phyloP scores from a whole-genome alignment of 768 basidiomycete genomes.

The Naematelia encephala region DNA sequence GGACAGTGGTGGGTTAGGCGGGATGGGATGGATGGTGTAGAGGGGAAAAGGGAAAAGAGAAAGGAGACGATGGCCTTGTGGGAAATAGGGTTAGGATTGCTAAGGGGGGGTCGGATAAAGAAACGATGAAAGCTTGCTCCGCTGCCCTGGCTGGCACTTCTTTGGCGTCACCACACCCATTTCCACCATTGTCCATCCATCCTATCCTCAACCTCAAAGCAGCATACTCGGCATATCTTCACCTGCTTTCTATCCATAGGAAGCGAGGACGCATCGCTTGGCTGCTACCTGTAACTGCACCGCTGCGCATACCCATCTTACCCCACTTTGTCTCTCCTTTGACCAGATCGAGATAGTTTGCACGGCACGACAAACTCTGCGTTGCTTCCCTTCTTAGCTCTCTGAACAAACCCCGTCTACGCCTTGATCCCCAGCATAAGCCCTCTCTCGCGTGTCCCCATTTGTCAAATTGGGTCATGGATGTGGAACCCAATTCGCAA shows the following conservation, averaged over 20 bases:
- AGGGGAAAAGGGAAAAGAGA: background rate
- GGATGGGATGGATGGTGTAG: background rate
- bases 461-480: slow-evolving; percentile 21
- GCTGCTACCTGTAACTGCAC: too few relatives aligned
- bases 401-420: background rate
- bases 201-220: too few relatives aligned
- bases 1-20: too few relatives aligned
- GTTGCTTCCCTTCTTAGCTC: too few relatives aligned
- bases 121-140: background rate
- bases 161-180: slow-evolving; percentile 1
- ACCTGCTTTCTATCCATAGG: too few relatives aligned
- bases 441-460: background rate
- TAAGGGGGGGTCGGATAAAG: background rate
- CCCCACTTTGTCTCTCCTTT: too few relatives aligned
- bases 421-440: too few relatives aligned
- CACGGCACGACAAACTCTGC: background rate
- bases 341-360: too few relatives aligned
- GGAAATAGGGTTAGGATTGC: background rate
- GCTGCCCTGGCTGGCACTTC: background rate
- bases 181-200: background rate
- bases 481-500: slow-evolving; percentile 52
- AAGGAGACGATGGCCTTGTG: slow-evolving; percentile 1
- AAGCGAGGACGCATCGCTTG: too few relatives aligned
- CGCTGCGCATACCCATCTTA: too few relatives aligned
- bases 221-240: too few relatives aligned